Conservation (phyloP, 768 basidiomycete genomes). For the Podaxis rugospora region DNA sequence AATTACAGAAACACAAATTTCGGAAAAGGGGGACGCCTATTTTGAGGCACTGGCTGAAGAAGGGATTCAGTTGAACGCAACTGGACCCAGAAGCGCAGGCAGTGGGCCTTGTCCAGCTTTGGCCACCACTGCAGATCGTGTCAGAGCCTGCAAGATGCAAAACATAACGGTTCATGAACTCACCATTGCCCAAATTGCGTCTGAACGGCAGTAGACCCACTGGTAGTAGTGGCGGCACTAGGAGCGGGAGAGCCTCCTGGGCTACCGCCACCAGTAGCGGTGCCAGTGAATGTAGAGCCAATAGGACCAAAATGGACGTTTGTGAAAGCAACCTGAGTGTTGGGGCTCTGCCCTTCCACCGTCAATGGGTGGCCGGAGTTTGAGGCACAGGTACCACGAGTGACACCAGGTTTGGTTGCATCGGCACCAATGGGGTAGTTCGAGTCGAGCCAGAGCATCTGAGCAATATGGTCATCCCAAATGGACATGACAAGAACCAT, state of each 20-base stretch:
- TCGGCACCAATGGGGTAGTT: constrained; percentile 32
- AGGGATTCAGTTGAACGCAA: constrained; percentile 23
- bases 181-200: constrained; percentile 26
- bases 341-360: constrained; percentile 32
- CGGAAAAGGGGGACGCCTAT: background rate
- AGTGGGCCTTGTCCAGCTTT: constrained; percentile 27
- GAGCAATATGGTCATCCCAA: constrained; percentile 46
- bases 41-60: constrained; percentile 28
- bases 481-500: constrained; percentile 45
- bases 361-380: constrained; percentile 35
- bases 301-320: constrained; percentile 48
- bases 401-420: constrained; percentile 33
- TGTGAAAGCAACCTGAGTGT: constrained; percentile 40
- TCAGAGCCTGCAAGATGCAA: background rate
- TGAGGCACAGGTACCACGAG: constrained; percentile 43
- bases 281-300: constrained; percentile 32
- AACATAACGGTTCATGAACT: background rate
- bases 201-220: constrained; percentile 15
- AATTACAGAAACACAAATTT: background rate
- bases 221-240: constrained; percentile 9
- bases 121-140: constrained; percentile 20
- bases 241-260: background rate
- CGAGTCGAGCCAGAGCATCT: constrained; percentile 50
- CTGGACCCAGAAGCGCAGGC: constrained; percentile 24
- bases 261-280: background rate